Conservation (phyloP, 768 basidiomycete genomes). For the Lyophyllum atratum region DNA sequence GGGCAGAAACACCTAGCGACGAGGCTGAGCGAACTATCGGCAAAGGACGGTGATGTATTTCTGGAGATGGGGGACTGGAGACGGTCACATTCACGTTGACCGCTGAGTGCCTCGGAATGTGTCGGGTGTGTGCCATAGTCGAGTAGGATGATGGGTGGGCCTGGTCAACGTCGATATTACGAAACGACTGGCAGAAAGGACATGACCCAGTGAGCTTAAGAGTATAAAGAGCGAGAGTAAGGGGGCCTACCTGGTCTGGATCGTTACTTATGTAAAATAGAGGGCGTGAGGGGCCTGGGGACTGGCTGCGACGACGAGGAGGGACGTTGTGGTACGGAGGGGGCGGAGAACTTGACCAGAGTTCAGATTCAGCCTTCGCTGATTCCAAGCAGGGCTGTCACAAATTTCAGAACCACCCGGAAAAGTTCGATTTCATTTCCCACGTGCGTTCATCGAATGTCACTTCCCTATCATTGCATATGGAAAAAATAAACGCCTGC, state of each 20-base stretch:
- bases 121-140: conserved; percentile 21
- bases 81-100: conserved; percentile 11
- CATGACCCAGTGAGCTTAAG: conserved; percentile 6
- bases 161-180: conserved; percentile 5
- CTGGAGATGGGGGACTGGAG: conserved; percentile 28
- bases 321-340: not conserved
- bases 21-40: conserved; percentile 60
- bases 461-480: no score
- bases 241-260: not conserved
- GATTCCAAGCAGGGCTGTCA: conserved; percentile 14
- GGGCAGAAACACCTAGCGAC: conserved; percentile 35
- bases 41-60: conserved; percentile 65
- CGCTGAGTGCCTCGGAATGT: conserved; percentile 15
- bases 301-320: conserved; percentile 2
- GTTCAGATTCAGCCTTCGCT: conserved; percentile 12
- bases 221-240: not conserved
- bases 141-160: not conserved
- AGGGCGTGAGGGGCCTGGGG: not conserved
- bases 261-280: conserved; percentile 9
- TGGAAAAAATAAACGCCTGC: not conserved
- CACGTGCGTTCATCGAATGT: conserved; percentile 8
- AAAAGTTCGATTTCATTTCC: conserved; percentile 13
- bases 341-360: conserved; percentile 8
- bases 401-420: conserved; percentile 19
- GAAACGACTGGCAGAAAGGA: not conserved